A percentile compares a stretch with the other conserved stretches of the same genome.
These are phyloP conservation scores for Rhynchospora breviuscula DNA, from an alignment of 176 grass and related monocot species.

Conservation along the genomic window DNA sequence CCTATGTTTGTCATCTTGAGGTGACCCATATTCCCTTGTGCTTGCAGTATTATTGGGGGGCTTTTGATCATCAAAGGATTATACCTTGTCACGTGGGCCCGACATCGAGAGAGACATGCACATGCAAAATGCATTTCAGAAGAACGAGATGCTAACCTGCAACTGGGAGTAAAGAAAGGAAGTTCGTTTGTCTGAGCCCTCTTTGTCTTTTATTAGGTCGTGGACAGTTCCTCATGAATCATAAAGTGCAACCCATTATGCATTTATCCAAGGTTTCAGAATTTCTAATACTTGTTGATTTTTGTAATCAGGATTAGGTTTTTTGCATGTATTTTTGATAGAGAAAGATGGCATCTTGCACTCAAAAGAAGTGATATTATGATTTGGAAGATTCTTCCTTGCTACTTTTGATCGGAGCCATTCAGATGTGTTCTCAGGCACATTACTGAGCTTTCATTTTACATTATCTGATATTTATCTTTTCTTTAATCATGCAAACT, in stretches of 20 bases:
- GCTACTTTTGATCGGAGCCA: constrained; percentile 7
- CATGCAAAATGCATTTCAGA: constrained; percentile 44
- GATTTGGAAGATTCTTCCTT: constrained; percentile 22
- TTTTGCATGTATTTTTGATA: background rate
- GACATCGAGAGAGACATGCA: constrained; percentile 46
- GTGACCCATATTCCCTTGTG: constrained; percentile 20
- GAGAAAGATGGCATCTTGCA: background rate
- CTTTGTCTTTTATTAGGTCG: constrained; percentile 41
- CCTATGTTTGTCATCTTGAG: constrained; percentile 22
- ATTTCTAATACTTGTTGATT: constrained; percentile 18
- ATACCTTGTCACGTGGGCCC: constrained; percentile 84
- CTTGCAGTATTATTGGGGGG: constrained; percentile 82
- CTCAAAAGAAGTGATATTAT: constrained; percentile 16
- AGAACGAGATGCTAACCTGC: constrained; percentile 15
- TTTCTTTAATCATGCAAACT: constrained; percentile 8
- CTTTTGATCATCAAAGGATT: constrained; percentile 73
- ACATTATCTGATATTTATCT: background rate
- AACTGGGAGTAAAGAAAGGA: constrained; percentile 35
- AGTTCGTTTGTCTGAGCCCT: constrained; percentile 31
- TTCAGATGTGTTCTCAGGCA: background rate
- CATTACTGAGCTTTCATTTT: background rate
- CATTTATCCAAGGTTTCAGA: background rate
- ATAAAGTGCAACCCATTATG: constrained; percentile 21
- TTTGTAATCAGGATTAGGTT: constrained; percentile 26
- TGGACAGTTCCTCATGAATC: constrained; percentile 61